Conservation (phyloP, 225 moss, liverwort and hornwort species). For the Rhytidiadelphus loreus region DNA sequence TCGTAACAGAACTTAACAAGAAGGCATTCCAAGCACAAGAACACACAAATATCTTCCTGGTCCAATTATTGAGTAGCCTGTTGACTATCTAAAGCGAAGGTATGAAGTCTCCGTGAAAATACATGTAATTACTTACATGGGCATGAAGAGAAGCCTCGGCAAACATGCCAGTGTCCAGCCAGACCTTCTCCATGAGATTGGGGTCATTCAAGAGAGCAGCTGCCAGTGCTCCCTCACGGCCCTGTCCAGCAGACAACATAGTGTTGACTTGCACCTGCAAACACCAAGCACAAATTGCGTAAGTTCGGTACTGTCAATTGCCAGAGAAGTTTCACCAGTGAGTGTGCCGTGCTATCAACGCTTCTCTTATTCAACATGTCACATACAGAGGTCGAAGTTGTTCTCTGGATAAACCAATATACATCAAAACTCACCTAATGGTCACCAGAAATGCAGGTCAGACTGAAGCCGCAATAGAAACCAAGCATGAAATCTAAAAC, state of each 20-base stretch:
- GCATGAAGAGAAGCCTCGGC: conserved; percentile 94
- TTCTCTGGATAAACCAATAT: neutral
- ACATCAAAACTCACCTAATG: neutral
- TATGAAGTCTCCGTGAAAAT: neutral
- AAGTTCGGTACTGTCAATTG: neutral
- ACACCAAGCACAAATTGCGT: neutral
- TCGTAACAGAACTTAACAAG: neutral
- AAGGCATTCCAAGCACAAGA: neutral
- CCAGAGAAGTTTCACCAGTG: neutral
- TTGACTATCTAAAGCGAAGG: neutral
- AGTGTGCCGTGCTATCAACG: neutral
- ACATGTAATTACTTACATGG: conserved; percentile 45
- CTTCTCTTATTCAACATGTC: neutral
- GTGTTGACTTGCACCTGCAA: conserved; percentile 86
- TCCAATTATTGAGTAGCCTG: neutral
- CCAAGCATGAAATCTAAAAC: neutral
- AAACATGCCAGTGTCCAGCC: conserved; percentile 89
- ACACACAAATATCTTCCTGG: neutral
- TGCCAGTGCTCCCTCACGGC: conserved; percentile 85
- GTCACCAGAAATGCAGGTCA: neutral
- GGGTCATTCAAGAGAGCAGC: conserved; percentile 86
- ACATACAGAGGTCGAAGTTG: neutral
- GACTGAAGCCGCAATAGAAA: neutral
- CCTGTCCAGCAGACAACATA: conserved; percentile 76
- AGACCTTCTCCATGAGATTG: conserved; percentile 77